These are phyloP conservation scores for Apiospora pterosperma DNA, from an alignment of 2,329 filamentous ascomycete genomes.

Conservation along the genomic window DNA sequence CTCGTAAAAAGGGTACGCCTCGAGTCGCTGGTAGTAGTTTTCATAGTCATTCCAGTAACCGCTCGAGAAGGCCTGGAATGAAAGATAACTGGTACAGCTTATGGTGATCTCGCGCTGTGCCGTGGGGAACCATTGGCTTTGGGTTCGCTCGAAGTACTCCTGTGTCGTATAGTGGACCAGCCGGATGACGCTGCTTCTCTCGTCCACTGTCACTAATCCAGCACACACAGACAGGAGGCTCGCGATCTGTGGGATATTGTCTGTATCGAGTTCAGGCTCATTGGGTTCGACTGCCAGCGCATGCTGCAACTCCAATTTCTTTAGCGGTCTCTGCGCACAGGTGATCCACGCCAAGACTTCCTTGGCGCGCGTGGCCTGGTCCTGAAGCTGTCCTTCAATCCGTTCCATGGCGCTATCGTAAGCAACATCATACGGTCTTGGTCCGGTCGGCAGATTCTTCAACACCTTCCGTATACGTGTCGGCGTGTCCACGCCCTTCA, in stretches of 20 bases:
- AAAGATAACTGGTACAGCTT: constrained; percentile 33
- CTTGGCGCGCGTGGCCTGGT: constrained; percentile 30
- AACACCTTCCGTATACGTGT: constrained; percentile 30
- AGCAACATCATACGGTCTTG: constrained; percentile 27
- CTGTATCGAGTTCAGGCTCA: constrained; percentile 23
- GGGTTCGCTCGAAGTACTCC: constrained; percentile 36
- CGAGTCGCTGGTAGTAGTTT: no score
- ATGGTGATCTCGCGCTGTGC: constrained; percentile 22
- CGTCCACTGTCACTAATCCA: constrained; percentile 35
- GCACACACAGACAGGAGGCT: constrained; percentile 32
- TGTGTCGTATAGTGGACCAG: constrained; percentile 43
- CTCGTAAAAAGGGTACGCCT: no score
- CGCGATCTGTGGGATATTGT: constrained; percentile 26
- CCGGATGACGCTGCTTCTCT: constrained; percentile 32
- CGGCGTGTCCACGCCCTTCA: constrained; percentile 24
- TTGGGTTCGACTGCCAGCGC: constrained; percentile 34
- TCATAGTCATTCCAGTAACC: no score
- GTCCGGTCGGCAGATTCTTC: constrained; percentile 24
- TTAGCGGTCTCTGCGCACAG: constrained; percentile 30
- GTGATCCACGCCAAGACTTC: constrained; percentile 36
- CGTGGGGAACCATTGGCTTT: constrained; percentile 26
- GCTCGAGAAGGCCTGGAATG: constrained; percentile 17
- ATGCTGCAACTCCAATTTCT: constrained; percentile 32
- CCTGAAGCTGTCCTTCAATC: constrained; percentile 33
- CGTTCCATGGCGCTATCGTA: constrained; percentile 39